These are phyloP conservation scores for Monsonia emarginata DNA, from an alignment of 441 rosid genomes.

Conservation along the genomic window DNA sequence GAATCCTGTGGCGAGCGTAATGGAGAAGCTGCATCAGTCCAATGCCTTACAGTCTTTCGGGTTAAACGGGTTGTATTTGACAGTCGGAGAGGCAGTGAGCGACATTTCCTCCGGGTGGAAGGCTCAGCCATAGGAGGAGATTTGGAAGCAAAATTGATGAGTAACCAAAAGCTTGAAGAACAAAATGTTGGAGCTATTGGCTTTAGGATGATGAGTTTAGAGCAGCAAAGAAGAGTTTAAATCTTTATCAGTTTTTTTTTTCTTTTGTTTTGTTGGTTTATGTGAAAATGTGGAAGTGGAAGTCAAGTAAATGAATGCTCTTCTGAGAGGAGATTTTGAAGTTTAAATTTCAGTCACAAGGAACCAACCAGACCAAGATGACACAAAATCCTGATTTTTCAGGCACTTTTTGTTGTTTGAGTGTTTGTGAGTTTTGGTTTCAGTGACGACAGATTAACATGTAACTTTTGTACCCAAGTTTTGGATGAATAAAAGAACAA, in stretches of 20 bases:
- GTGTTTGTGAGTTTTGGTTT: too few relatives aligned
- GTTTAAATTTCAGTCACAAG: not conserved
- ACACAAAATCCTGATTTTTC: too few relatives aligned
- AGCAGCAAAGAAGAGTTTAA: too few relatives aligned
- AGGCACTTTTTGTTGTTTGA: too few relatives aligned
- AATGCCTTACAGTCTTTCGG: not conserved
- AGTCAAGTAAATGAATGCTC: not conserved
- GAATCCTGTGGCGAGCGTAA: conserved; percentile 73
- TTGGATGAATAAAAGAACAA: too few relatives aligned
- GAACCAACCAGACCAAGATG: too few relatives aligned
- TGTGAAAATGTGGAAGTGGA: not conserved
- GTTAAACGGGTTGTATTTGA: not conserved
- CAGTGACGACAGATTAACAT: too few relatives aligned
- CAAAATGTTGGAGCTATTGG: not conserved
- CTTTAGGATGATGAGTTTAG: too few relatives aligned
- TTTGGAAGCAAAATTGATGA: not conserved
- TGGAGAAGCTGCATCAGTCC: conserved; percentile 42
- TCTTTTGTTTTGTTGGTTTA: not conserved
- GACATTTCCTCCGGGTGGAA: not conserved
- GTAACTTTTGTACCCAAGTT: too few relatives aligned
- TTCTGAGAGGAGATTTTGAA: not conserved
- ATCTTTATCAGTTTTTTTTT: too few relatives aligned
- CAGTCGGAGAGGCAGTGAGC: not conserved
- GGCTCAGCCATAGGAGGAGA: not conserved
- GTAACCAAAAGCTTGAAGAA: not conserved